Conservation (phyloP, 129 eudicot genomes). For the Artemisia argyi region DNA sequence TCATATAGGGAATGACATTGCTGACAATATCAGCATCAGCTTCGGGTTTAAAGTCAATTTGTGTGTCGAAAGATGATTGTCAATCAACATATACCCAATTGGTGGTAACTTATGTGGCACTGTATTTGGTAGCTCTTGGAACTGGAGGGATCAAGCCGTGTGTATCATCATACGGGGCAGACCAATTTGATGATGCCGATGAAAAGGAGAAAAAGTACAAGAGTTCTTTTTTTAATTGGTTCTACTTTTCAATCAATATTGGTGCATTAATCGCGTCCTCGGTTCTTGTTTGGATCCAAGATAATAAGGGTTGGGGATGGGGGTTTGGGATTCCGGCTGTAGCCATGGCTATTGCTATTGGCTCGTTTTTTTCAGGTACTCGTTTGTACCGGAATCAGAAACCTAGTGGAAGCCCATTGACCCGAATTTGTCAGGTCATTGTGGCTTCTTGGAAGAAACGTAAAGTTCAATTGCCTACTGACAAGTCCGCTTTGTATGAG, state of each 20-base stretch:
- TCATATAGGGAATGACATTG: conserved; percentile 64
- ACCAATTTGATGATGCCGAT: conserved; percentile 72
- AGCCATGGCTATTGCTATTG: conserved; percentile 68
- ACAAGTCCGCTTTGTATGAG: conserved; percentile 48
- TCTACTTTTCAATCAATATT: conserved; percentile 62
- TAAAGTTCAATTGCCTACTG: conserved; percentile 37
- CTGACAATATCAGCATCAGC: conserved; percentile 63
- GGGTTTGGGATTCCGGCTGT: conserved; percentile 81
- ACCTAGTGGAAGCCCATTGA: conserved; percentile 76
- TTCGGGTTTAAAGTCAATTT: conserved; percentile 52
- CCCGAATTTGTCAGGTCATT: conserved; percentile 58
- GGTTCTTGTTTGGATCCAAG: conserved; percentile 71
- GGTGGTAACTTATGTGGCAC: conserved; percentile 41
- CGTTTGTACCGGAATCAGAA: conserved; percentile 55
- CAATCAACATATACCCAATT: conserved; percentile 36
- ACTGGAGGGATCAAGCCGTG: conserved; percentile 77
- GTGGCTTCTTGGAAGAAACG: conserved; percentile 59
- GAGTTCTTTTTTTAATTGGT: conserved; percentile 67
- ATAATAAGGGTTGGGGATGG: conserved; percentile 76
- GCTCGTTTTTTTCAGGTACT: conserved; percentile 64
- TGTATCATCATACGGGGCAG: conserved; percentile 72
- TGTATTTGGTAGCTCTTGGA: conserved; percentile 68
- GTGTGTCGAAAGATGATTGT: conserved; percentile 43
- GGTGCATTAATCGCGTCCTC: conserved; percentile 71
- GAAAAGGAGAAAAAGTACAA: conserved; percentile 55